phyloP scores from a whole-genome alignment of 2,329 filamentous ascomycete genomes.

The Coniochaeta hoffmannii region DNA sequence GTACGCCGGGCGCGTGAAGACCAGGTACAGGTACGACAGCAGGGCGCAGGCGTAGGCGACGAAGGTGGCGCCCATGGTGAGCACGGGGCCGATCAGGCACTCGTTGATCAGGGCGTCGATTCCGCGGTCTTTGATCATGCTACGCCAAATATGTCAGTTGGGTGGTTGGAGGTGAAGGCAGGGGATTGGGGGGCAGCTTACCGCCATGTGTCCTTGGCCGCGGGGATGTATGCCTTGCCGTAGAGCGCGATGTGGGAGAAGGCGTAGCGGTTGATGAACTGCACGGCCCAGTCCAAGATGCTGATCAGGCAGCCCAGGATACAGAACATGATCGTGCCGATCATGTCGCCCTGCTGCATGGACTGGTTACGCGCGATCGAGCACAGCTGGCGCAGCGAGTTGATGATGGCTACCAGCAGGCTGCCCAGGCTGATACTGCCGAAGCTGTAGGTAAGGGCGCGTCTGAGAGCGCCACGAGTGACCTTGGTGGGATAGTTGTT shows the following conservation, averaged over 20 bases:
- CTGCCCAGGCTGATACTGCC: slow-evolving; percentile 86
- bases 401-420: slow-evolving; percentile 78
- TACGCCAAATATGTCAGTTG: slow-evolving; percentile 12
- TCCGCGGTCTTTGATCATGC: slow-evolving; percentile 84
- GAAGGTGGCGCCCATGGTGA: slow-evolving; percentile 73
- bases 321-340: slow-evolving; percentile 62
- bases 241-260: slow-evolving; percentile 92
- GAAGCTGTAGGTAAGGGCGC: slow-evolving; percentile 84
- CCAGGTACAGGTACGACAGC: slow-evolving; percentile 78
- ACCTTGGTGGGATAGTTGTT: slow-evolving; percentile 65
- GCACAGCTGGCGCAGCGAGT: slow-evolving; percentile 74
- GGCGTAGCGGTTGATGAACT: slow-evolving; percentile 87
- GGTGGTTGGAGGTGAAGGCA: not conserved
- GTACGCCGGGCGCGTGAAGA: slow-evolving; percentile 74
- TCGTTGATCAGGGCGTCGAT: slow-evolving; percentile 88
- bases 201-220: slow-evolving; percentile 82
- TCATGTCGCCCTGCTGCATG: slow-evolving; percentile 63
- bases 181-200: slow-evolving; percentile 23
- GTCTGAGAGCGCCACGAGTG: slow-evolving; percentile 74
- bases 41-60: slow-evolving; percentile 77
- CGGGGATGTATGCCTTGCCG: slow-evolving; percentile 77
- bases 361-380: slow-evolving; percentile 68
- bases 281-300: slow-evolving; percentile 75
- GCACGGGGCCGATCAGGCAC: slow-evolving; percentile 68
- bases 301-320: slow-evolving; percentile 68